phyloP scores from a whole-genome alignment of 2,329 filamentous ascomycete species.

The Neopestalotiopsis sp. region DNA sequence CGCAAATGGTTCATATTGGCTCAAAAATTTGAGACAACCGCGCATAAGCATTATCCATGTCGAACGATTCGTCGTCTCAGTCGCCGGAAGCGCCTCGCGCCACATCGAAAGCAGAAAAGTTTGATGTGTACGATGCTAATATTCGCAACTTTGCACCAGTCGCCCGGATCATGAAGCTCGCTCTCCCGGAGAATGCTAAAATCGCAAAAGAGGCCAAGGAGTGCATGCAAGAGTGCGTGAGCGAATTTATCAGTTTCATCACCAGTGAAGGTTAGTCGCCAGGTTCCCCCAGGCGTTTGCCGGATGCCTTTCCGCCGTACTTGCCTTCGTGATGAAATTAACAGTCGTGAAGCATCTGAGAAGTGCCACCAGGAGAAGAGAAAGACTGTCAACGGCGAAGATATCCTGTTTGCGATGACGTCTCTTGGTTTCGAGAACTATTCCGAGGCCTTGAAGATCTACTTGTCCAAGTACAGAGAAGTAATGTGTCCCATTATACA shows the following conservation, averaged over 20 bases:
- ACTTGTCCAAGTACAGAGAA: slow-evolving; percentile 96
- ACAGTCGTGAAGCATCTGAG: slow-evolving; percentile 76
- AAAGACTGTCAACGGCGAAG: slow-evolving; percentile 98
- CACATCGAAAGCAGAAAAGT: slow-evolving; percentile 54
- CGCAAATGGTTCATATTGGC: slow-evolving; percentile 46
- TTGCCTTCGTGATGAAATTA: slow-evolving; percentile 26
- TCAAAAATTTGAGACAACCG: slow-evolving; percentile 46
- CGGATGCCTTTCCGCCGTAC: slow-evolving; percentile 16
- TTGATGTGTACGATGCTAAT: slow-evolving; percentile 80
- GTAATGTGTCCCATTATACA: slow-evolving; percentile 59
- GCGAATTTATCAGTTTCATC: slow-evolving; percentile 99
- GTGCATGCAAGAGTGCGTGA: slow-evolving; percentile 99
- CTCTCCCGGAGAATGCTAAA: slow-evolving; percentile 96
- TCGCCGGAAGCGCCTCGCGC: slow-evolving; percentile 55
- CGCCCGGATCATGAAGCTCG: slow-evolving; percentile 98
- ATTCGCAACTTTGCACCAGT: slow-evolving; percentile 95
- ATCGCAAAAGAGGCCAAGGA: slow-evolving; percentile 99
- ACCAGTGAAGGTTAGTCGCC: slow-evolving; percentile 87
- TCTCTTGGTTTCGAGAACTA: slow-evolving; percentile 99
- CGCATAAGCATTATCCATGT: slow-evolving; percentile 55
- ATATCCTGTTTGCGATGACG: slow-evolving; percentile 98
- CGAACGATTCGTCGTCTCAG: slow-evolving; percentile 61
- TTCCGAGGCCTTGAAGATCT: slow-evolving; percentile 96
- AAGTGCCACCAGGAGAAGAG: slow-evolving; percentile 99
- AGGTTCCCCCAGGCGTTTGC: neutral